A percentile compares a stretch with the other conserved stretches of the same genome.
Evolutionary conservation across 352 stramenopile species (phyloP).

Genomic region (Phytophthora macrochlamydospora): DNA sequence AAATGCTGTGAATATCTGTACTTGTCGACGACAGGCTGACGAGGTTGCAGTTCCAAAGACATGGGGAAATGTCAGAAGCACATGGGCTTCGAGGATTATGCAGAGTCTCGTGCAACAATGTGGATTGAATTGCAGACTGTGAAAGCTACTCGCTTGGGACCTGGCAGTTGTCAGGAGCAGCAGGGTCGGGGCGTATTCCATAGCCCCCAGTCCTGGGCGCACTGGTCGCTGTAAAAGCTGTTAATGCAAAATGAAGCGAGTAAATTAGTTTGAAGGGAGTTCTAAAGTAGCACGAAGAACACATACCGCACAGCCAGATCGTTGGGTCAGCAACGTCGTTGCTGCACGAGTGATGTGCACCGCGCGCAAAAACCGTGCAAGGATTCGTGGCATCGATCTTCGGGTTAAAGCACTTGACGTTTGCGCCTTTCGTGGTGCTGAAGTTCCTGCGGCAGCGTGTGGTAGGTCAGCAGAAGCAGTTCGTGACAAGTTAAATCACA

Average conservation of each 20-base stretch:
- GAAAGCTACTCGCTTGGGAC: neutral
- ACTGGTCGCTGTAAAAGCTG: neutral
- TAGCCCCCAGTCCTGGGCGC: neutral
- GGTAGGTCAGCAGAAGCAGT: too few species aligned
- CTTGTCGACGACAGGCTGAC: neutral
- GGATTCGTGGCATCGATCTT: too few species aligned
- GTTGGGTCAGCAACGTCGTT: neutral
- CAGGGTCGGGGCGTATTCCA: neutral
- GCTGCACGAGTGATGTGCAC: neutral
- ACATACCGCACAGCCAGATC: neutral
- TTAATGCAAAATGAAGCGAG: neutral
- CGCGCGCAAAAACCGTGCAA: too few species aligned
- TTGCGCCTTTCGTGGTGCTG: too few species aligned
- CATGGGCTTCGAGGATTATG: too few species aligned
- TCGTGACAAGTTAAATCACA: too few species aligned
- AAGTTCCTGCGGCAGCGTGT: too few species aligned
- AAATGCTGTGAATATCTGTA: slow-evolving; percentile 6
- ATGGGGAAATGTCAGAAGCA: neutral
- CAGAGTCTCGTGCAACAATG: neutral
- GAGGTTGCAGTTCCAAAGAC: neutral
- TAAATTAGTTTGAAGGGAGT: neutral
- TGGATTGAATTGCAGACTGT: neutral
- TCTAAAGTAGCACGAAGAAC: neutral
- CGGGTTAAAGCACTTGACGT: too few species aligned
- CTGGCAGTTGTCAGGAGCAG: neutral